Base-by-base conservation (phyloP, 768 basidiomycete genomes). In the Tulasnella sp. region DNA sequence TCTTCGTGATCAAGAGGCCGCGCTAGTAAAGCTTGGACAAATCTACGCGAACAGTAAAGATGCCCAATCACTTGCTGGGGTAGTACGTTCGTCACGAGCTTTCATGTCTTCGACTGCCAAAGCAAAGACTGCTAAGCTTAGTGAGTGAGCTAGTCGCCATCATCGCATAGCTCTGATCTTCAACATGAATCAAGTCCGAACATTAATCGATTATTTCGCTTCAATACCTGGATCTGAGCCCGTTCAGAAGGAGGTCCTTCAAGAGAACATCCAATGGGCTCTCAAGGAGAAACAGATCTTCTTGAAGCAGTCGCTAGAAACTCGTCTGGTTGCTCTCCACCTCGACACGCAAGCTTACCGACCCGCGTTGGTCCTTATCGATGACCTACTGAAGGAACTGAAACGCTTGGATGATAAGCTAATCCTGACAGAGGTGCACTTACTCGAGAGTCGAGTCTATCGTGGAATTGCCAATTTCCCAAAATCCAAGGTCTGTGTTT, bases 91-190 rank as follows among this genome's bases (percentile, higher is more conserved):
- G 24, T 89, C 87, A 0, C 71, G 90, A 43, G 72, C 77, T 0
- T 90, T 92, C 70, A 86, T 93, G 76, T 81, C 86, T 0, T 83
- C 83, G n/a, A 86, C 89, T 0, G 92, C 92, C 13, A 96, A 96
- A 66, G 92, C 91, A 1, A 95, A 96, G 67, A 95, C 93, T 0
- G 91, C 91, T 2, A 93, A 93, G 68, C 78, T 96, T 57, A 93
- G 90, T 90, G 56, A 58, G 81, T 66, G 24, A 4, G 51, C 3
- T 10, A 20, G 13, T 25, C 34, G n/a, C 37, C 15, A n/a, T 25
- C 4, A 27, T 31, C 24, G 22, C 29, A 50, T 37, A 43, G 34
- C 22, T n/a, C 44, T 50, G 40, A 55, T 25, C 51, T 37, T 19
- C 55, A 19, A 24, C 12, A 25, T 5, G 10, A 16, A 32, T 20